A percentile compares a stretch with the other conserved stretches of the same genome.
These are phyloP conservation scores for Chlorella sp. DNA, from an alignment of 139 green algal species.

Conservation along the genomic window DNA sequence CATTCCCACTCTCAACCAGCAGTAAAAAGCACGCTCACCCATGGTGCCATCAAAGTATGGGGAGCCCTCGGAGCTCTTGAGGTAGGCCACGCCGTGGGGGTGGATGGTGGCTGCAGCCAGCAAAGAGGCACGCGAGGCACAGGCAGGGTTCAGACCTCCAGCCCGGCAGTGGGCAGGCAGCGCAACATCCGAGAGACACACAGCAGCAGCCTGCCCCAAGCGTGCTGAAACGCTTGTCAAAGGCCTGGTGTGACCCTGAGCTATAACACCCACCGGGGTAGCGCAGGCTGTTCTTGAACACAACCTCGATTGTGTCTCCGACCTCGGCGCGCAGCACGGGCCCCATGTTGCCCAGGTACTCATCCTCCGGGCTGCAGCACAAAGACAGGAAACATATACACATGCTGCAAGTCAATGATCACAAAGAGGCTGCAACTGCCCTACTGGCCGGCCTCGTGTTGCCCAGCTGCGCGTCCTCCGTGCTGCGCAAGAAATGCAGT, in stretches of 20 bases:
- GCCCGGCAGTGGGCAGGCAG: no score
- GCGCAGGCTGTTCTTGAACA: slow-evolving; percentile 51
- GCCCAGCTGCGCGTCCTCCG: slow-evolving; percentile 66
- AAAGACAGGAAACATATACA: no score
- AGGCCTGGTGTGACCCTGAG: no score
- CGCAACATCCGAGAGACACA: no score
- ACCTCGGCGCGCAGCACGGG: slow-evolving; percentile 70
- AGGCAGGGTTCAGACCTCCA: no score
- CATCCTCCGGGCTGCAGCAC: slow-evolving; percentile 43
- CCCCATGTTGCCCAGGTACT: slow-evolving; percentile 74
- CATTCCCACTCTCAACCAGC: no score
- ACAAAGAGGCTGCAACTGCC: no score
- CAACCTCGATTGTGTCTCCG: slow-evolving; percentile 64
- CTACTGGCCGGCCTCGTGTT: slow-evolving; percentile 76
- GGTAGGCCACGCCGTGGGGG: slow-evolving; percentile 78
- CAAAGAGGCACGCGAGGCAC: no score
- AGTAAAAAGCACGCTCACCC: neutral
- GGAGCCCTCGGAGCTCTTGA: slow-evolving; percentile 69
- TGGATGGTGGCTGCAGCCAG: slow-evolving; percentile 65
- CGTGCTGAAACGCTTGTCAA: no score
- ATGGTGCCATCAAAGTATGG: slow-evolving; percentile 66
- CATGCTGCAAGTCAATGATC: no score
- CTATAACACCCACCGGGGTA: neutral
- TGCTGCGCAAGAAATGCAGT: no score
- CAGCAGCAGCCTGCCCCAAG: no score